Evolutionary conservation across 768 basidiomycete genomes (phyloP), one percentile per base, ranked within the genome.

Genomic region (Tremella mesenterica): DNA sequence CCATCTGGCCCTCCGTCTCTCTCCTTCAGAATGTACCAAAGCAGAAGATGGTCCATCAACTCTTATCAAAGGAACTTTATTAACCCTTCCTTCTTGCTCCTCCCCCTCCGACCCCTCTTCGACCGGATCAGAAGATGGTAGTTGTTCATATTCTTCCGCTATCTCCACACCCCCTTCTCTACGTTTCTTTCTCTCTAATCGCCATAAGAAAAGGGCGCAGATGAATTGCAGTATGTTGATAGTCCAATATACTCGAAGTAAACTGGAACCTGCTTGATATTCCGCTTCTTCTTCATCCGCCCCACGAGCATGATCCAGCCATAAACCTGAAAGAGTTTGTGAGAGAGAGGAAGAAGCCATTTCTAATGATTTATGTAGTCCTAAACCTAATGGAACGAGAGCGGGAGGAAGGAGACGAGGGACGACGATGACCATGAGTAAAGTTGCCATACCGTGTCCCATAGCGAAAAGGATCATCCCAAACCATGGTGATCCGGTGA

Each of bases 401-500:
- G 48, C 25, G 13, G 44, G 30, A 20, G 63, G 54, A 10, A 65
- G 41, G 34, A 65, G 38, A 5, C 53, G 45, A 1, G 60, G 60
- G 20, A 64, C 57, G n/a, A 64, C 50, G 14, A 64, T 54, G 29
- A 64, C 60, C 44, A 64, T 48, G 23, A 63, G 59, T 1, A 63
- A 57, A 2, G 63, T 58, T 2, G 63, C 43, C 53, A 61, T 58
- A 27, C 63, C 63, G 39, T 61, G 59, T 7, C 63, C 63, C 8
- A 59, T 27, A 1, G 60, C 41, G 28, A 58, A 61, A 21, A 58
- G 44, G 27, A 58, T 31, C 49, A 64, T 52, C n/a, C 62, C 62
- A 1, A 49, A 53, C 44, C 58, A 44, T 12, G 62, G 62, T 13
- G 56, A 31, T 3, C 31, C 12, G n/a, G 55, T 60, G 18, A 54